A percentile compares a stretch with the other conserved stretches of the same genome.
phyloP scores from a whole-genome alignment of 139 green algal species.

The Microglena sp. region DNA sequence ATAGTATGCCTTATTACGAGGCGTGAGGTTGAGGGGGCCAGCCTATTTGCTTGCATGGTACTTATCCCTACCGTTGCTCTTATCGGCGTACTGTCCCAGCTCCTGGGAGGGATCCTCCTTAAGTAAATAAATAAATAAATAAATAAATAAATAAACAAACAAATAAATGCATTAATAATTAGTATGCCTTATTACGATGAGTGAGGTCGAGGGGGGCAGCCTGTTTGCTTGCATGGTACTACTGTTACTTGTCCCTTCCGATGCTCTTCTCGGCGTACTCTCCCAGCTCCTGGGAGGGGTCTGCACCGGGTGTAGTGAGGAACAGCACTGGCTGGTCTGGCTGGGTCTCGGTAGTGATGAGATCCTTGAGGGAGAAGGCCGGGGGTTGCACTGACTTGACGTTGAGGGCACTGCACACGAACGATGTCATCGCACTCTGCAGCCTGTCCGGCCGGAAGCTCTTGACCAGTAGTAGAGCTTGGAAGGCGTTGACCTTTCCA shows the following conservation, averaged over 20 bases:
- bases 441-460: constrained; percentile 49
- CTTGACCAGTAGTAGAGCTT: constrained; percentile 52
- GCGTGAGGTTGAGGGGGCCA: too few relatives aligned
- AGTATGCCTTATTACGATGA: too few relatives aligned
- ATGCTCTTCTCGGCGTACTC: constrained; percentile 41
- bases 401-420: constrained; percentile 37
- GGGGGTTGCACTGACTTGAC: constrained; percentile 25
- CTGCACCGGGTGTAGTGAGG: constrained; percentile 58
- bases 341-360: constrained; percentile 21
- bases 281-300: constrained; percentile 66
- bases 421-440: constrained; percentile 36
- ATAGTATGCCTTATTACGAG: too few relatives aligned
- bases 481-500: constrained; percentile 25
- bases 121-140: constrained; percentile 1
- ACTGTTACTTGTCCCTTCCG: constrained; percentile 20
- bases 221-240: too few relatives aligned
- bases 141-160: neutral
- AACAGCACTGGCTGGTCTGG: constrained; percentile 59
- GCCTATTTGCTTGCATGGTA: too few relatives aligned
- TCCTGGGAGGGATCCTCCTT: neutral
- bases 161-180: too few relatives aligned
- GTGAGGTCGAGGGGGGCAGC: too few relatives aligned
- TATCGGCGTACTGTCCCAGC: neutral
- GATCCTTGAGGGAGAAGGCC: constrained; percentile 28
- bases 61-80: neutral